Evolutionary conservation across 768 basidiomycete genomes (phyloP), one percentile per base, ranked within the genome.

Genomic region (Tricholoma furcatifolium): DNA sequence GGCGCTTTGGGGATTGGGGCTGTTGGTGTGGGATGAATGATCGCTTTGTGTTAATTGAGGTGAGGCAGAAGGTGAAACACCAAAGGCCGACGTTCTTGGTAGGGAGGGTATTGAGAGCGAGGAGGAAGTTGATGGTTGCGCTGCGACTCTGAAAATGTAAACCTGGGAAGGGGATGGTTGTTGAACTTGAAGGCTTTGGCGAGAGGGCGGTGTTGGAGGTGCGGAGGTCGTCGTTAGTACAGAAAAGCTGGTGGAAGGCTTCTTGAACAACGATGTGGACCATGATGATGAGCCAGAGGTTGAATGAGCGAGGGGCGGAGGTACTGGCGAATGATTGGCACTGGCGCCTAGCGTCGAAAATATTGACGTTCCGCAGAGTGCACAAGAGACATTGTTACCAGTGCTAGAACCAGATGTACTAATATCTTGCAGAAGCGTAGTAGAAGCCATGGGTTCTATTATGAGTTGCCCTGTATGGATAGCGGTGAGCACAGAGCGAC

Each of bases 401-500:
- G 63, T 73, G 50, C 68, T 69, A 31, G 74, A 65, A 34, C 79
- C 75, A 57, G 82, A 72, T 64, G 81, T 65, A 65, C 66, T 74
- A 65, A 68, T 64, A 53, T 88, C 85, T 43, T 79, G 74, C 18
- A 92, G 66, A 12, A 94, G 73, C 0, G 78, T 71, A 4, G 71
- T 64, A 17, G 84, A 79, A 0, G 88, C 73, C 55, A 94, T 78
- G 3, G 96, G 95, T 64, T 98, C 96, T 47, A 99, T 85, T 12
- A 80, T 83, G 24, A 99, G 80, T 63, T 94, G 89, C 0, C 93
- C 93, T 8, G 79, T 81, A 58, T 98, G 84, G 53, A 99, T 90
- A 5, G 96, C 96, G 21, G 83, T 71, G 3, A 86, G 77, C 20
- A 98, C 88, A 4, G 85, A 85, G 24, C 93, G 84, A 23, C 94